Evolutionary conservation across 192 early-diverging fungal species (phyloP), one percentile per base, ranked within the genome.

Genomic region (Diversispora epigaea): DNA sequence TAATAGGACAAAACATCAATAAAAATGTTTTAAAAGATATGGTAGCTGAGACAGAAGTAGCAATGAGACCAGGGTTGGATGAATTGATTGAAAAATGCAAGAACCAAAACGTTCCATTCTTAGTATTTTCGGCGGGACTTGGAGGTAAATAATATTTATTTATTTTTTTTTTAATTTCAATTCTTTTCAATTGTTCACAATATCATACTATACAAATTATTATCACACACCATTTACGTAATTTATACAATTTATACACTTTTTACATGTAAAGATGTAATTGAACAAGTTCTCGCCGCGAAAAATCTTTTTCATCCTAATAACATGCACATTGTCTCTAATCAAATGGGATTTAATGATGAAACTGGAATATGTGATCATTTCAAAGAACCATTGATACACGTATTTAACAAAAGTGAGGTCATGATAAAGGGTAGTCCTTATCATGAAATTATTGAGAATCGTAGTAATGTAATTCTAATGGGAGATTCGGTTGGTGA

Each of bases 121-220:
- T 93, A 9, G 85, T 93, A 0, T 92, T 93, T 70, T 91, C 89
- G 3, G 92, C 92, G 8, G 92, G 91, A 21, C 77, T 93, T 47
- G 83, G 79, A 1, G 64, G 72, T 73, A 65, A 76, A 22, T 47
- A 50, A 40, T 46, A 61, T 46, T 58, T 3, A 39, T 78, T 62
- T 32, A 15, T 65, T 64, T 64, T 44, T 46, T 64, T 44, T 17
- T 6, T 7, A 41, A 43, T 8, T 44, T 22, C 32, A 50, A 43
- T 17, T 32, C 15, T 54, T 12, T 2, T 43, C 40, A 50, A 15
- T 14, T 19, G 11, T 46, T 63, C 15, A 12, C 47, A 71, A 39
- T 6, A 71, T 39, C 4, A 56, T 52, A 71, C 39, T 12, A 47
- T 76, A 21, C 10, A 15, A 3, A 17, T 52, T 3, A 52, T 52